Evolutionary conservation across 176 grass and related monocot genomes (phyloP).

Genomic region (Phoenix dactylifera): DNA sequence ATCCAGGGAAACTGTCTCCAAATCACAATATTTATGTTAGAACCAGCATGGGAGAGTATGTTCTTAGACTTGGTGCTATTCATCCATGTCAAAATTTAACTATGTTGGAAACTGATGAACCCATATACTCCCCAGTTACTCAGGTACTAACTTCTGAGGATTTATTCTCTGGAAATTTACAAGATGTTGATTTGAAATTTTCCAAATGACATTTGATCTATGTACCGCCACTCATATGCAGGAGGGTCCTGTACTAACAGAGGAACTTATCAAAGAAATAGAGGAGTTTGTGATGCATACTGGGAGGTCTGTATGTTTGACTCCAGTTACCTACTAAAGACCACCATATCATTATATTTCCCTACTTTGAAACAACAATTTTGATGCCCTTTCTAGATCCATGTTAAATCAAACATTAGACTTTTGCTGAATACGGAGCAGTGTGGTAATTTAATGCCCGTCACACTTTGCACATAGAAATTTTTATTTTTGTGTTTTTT

Average conservation of each 20-base stretch:
- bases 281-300: slow-evolving; percentile 90
- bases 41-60: slow-evolving; percentile 46
- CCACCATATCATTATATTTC: too few relatives aligned
- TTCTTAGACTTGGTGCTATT: slow-evolving; percentile 74
- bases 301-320: slow-evolving; percentile 47
- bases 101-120: slow-evolving; percentile 81
- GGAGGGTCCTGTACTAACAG: slow-evolving; percentile 95
- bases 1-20: slow-evolving; percentile 18
- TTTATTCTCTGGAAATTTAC: not conserved
- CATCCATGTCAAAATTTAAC: slow-evolving; percentile 50
- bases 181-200: not conserved
- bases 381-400: too few relatives aligned
- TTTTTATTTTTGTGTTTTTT: too few relatives aligned
- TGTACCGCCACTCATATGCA: slow-evolving; percentile 23
- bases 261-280: slow-evolving; percentile 97
- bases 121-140: slow-evolving; percentile 66
- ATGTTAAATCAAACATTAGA: too few relatives aligned
- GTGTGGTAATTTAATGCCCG: too few relatives aligned
- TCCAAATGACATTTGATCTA: not conserved
- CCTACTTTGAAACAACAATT: too few relatives aligned
- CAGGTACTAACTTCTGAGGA: slow-evolving; percentile 47
- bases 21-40: slow-evolving; percentile 42
- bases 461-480: too few relatives aligned
- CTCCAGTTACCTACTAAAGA: too few relatives aligned
- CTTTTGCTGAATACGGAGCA: too few relatives aligned